Evolutionary conservation across 2,329 filamentous ascomycete genomes (phyloP).

Genomic region (Aspergillus sp.): DNA sequence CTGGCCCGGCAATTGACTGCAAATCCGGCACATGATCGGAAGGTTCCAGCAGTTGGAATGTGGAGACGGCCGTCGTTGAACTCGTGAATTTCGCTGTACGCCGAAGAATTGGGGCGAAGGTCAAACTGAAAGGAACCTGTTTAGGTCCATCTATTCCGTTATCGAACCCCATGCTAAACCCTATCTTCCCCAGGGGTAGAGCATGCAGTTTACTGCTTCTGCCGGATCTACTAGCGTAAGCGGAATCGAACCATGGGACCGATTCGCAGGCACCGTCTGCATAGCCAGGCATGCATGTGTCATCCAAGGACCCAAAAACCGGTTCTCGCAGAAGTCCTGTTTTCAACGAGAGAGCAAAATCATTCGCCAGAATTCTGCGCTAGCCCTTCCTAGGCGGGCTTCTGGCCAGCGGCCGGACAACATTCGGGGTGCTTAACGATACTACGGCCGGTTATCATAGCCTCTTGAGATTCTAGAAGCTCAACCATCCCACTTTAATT

Average conservation of each 20-base stretch:
- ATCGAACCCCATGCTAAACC: not conserved
- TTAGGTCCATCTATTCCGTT: not conserved
- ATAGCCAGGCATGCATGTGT: conserved; percentile 6
- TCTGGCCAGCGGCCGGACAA: conserved; percentile 2
- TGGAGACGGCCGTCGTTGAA: conserved; percentile 27
- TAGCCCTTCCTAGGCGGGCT: not conserved
- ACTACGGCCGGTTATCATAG: not conserved
- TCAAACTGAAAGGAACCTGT: not conserved
- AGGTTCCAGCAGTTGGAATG: conserved; percentile 24
- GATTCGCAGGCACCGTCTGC: not conserved
- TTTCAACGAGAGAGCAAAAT: not conserved
- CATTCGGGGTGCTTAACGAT: not conserved
- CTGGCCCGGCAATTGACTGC: conserved; percentile 29
- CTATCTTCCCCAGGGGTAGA: not conserved
- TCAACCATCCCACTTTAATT: not conserved
- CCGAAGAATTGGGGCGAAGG: not conserved
- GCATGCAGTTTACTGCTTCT: not conserved
- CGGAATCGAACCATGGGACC: not conserved
- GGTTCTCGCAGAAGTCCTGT: conserved; percentile 2
- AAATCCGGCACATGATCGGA: conserved; percentile 12
- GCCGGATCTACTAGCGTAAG: conserved; percentile 5
- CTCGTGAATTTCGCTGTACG: conserved; percentile 4
- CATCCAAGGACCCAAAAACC: conserved; percentile 6
- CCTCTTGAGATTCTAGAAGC: conserved; percentile 7
- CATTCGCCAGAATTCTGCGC: not conserved